Evolutionary conservation across 1,284 basidiomycete species (phyloP), one percentile per base, ranked within the genome.

Genomic region (Amylostereum areolatum): DNA sequence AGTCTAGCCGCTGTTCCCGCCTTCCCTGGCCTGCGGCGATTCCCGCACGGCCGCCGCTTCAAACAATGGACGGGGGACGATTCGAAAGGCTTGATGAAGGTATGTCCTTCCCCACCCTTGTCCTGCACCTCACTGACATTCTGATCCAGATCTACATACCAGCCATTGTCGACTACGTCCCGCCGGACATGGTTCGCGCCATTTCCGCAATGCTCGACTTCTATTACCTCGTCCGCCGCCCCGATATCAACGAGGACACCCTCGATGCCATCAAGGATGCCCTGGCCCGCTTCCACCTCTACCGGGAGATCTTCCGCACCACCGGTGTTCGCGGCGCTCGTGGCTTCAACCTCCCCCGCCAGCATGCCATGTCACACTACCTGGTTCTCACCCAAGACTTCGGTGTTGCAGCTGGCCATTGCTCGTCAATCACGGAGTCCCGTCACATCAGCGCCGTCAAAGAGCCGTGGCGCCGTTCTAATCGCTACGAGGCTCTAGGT

Each of bases 131-230:
- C n/a, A n/a, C n/a, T n/a, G n/a, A n/a, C n/a, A n/a, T n/a, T n/a
- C n/a, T n/a, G n/a, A n/a, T n/a, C n/a, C 46, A 66, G 55, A 60
- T 43, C 58, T 65, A 57, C 52, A 54, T 58, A 10, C 50, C 52
- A 6, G 52, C 59, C 29, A 55, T 59, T 28, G 45, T 11, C 1
- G 59, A 56, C 2, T 33, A 52, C 44, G 47, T 62, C 1, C 59
- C 56, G 1, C 10, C 7, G 4, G 27, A 57, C 1, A 55, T 61
- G 47, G 47, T 61, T 4, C 43, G 41, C 0, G 27, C 49, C 0
- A 34, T 61, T 1, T 7, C 39, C 6, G 50, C 55, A 0, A 58
- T 58, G n/a, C 43, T 60, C 0, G 56, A 62, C 0, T 60, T 59
- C 44, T 59, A 57, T 42, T 62, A 60, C 32, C 24, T 59, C 3